phyloP scores from a whole-genome alignment of 1,284 basidiomycete species.

The Apiotrichum mycotoxinovorans region DNA sequence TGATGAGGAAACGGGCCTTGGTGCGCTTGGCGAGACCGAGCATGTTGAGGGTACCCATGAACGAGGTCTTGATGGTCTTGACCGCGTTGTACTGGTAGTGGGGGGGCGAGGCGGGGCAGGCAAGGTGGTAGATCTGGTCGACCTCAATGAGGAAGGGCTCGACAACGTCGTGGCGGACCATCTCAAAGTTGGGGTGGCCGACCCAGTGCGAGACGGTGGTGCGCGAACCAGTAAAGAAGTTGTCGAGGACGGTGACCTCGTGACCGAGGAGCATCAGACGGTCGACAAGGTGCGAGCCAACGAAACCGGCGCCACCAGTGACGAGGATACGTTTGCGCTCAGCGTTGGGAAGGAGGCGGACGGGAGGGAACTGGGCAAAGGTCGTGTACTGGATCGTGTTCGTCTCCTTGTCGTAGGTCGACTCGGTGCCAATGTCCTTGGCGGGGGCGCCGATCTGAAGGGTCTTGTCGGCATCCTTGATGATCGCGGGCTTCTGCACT shows the following conservation, averaged over 20 bases:
- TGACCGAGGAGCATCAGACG: constrained; percentile 95
- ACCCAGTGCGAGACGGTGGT: constrained; percentile 85
- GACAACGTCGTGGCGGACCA: constrained; percentile 94
- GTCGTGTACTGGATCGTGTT: constrained; percentile 86
- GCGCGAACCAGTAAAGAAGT: constrained; percentile 97
- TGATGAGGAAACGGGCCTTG: constrained; percentile 93
- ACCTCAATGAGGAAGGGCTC: constrained; percentile 97
- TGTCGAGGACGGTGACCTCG: constrained; percentile 95
- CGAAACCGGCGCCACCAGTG: constrained; percentile 95
- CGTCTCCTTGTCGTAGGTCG: constrained; percentile 71
- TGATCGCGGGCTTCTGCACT: constrained; percentile 40
- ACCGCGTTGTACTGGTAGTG: constrained; percentile 94
- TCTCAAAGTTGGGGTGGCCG: constrained; percentile 96
- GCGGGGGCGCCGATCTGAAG: constrained; percentile 50
- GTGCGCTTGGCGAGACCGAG: constrained; percentile 96
- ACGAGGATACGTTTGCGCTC: constrained; percentile 78
- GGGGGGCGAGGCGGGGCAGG: constrained; percentile 91
- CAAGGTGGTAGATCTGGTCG: constrained; percentile 95
- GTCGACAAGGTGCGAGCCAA: constrained; percentile 95
- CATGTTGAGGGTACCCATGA: constrained; percentile 96
- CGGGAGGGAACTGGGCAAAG: constrained; percentile 83
- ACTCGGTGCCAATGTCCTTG: constrained; percentile 68
- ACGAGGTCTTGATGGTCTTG: constrained; percentile 97
- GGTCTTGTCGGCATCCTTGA: constrained; percentile 58
- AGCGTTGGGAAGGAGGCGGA: constrained; percentile 73